Base-by-base conservation (phyloP, 352 stramenopile genomes). In the Elongisporangium anandrum region DNA sequence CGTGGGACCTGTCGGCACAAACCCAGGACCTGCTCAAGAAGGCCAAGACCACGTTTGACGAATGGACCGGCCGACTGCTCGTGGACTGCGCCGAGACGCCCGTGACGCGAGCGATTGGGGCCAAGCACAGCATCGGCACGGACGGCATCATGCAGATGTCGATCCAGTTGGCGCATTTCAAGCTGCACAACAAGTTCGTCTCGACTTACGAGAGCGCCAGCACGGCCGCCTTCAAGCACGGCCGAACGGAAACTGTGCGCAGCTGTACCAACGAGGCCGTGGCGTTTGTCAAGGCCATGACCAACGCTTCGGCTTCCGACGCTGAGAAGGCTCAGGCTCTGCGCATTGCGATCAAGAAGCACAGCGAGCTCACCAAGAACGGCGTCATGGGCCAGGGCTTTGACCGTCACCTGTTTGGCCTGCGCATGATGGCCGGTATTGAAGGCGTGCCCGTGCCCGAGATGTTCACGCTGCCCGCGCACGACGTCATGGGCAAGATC, bases 131-230 rank as follows among this genome's bases (percentile, higher is more conserved):
- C 61, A 92, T 95, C 50, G 85, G 87, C 50, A 87, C 86, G 21
- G 89, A 97, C 65, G 89, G 88, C n/a, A 73, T 96, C 61, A 92
- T 96, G 86, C 89, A 97, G 68, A 96, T 96, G 87, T 74, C 84
- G 16, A 94, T 97, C 60, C 89, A 97, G 69, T 66, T 97, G 22
- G 89, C 87, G 61, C 85, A 96, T 71, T 94, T 80, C 66, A 85
- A 87, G 68, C 65, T 92, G 24, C 83, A 96, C 63, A 63, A 89
- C 49, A 74, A 66, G 62, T 95, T 94, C 63, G 85, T 90, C 15
- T 65, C 89, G 26, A 97, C 89, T 29, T 97, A 97, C 68, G 89
- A 97, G 65, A 87, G 73, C 22, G 87, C 87, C 12, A 94, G 82
- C 63, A 97, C 90, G 24, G 88, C 88, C 0, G 90, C 87, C n/a